phyloP scores from a whole-genome alignment of 768 basidiomycete genomes.

The Thelephora ganbajun region DNA sequence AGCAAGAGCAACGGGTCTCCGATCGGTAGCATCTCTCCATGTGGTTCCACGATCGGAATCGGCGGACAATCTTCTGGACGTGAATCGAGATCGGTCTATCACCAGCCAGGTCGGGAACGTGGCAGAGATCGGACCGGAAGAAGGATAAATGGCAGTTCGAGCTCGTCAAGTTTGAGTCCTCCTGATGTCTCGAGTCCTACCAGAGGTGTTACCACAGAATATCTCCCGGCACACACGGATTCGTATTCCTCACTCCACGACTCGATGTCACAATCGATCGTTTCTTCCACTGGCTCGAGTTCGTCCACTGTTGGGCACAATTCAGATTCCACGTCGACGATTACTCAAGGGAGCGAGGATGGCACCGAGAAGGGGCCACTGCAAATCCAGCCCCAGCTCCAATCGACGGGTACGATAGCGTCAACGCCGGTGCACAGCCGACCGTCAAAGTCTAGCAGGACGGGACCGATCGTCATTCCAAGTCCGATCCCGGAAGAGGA shows the following conservation, averaged over 20 bases:
- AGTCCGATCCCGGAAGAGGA: slow-evolving; percentile 22
- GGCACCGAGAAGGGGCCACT: not conserved
- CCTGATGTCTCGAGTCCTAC: slow-evolving; percentile 17
- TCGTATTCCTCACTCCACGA: not conserved
- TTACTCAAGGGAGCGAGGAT: not conserved
- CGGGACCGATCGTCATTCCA: slow-evolving; percentile 8
- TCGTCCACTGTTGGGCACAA: not conserved
- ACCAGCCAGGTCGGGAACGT: slow-evolving; percentile 13
- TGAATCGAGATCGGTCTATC: not conserved
- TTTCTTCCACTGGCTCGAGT: not conserved
- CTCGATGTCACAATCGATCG: not conserved
- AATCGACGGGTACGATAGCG: not conserved
- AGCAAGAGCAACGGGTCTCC: slow-evolving; percentile 21
- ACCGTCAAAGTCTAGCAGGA: not conserved
- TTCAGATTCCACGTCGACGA: not conserved
- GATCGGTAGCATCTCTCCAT: slow-evolving; percentile 21
- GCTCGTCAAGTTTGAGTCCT: slow-evolving; percentile 21
- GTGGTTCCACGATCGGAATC: slow-evolving; percentile 15
- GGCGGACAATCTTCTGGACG: not conserved
- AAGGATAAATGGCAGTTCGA: slow-evolving; percentile 24
- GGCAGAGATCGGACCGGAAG: slow-evolving; percentile 30
- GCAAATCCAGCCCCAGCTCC: not conserved
- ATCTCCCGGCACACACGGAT: not conserved
- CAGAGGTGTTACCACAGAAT: not conserved
- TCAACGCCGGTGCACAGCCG: slow-evolving; percentile 1